Base-by-base conservation (phyloP, 306 rosid species). In the Leucaena leucocephala region DNA sequence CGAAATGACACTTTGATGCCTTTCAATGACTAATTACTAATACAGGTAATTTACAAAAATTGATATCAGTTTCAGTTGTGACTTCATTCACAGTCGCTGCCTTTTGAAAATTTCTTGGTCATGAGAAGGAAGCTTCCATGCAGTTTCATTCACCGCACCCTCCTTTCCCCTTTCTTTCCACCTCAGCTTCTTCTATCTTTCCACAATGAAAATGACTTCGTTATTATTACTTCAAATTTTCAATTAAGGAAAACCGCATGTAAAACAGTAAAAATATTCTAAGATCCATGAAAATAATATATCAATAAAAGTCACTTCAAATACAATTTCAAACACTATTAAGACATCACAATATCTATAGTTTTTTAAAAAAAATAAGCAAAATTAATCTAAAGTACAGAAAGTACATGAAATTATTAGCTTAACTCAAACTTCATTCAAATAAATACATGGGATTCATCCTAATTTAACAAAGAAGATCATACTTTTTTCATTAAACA, bases 181-280 rank as follows among this genome's bases (percentile, higher is more conserved):
- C 80, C 5, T 74, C 81, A 42, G n/a, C 73, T 68, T 58, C 78
- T 81, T 36, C 72, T 57, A 74, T 57, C 81, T 81, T 72, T 59
- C 71, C 69, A 44, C 82, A 69, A 62, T 21, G 73, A 68, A 68
- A 43, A 84, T 71, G 14, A 50, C 35, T 43, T 62, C 15, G 17
- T 84, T 52, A 77, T 35, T 65, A 39, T 36, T 19, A 58, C 27
- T 27, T 27, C 27, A 27, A 27, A 27, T 27, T 21, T 58, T 58
- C 64, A 22, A 58, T 55, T 55, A 55, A 19, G 12, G 2, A 19
- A 55, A 21, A 19, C 62, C 62, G 19, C 62, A 3, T 8, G 12
- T 7, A 55, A 8, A 9, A 8, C 33, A 8, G 33, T 27, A 1
- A 19, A 55, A 19, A 34, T 58, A 22, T 22, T 58, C 64, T 58